Evolutionary conservation across 345 rosid genomes (phyloP).

Genomic region (Pistacia integerrima): DNA sequence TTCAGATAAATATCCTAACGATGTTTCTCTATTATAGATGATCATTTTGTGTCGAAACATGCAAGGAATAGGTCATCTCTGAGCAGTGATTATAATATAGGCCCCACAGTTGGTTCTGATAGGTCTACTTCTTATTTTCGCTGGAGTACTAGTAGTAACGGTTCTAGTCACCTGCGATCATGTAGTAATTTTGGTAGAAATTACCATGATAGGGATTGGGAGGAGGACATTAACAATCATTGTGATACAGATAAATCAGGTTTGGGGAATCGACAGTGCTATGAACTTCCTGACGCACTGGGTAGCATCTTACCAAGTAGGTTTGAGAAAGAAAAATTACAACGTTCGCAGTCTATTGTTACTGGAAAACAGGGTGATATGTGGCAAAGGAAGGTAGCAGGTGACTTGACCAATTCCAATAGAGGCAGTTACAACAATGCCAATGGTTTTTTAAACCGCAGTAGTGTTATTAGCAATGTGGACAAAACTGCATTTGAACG

Average conservation of each 20-base stretch:
- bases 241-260: conserved; percentile 47
- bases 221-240: conserved; percentile 27
- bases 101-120: conserved; percentile 34
- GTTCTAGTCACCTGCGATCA: conserved; percentile 38
- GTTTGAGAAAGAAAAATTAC: conserved; percentile 50
- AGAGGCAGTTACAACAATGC: conserved; percentile 31
- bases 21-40: conserved; percentile 31
- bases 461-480: conserved; percentile 25
- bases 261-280: conserved; percentile 45
- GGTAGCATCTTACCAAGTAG: conserved; percentile 35
- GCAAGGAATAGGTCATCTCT: conserved; percentile 34
- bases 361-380: conserved; percentile 45
- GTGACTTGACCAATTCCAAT: conserved; percentile 40
- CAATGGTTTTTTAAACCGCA: conserved; percentile 34
- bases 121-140: conserved; percentile 45
- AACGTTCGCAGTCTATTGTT: conserved; percentile 51
- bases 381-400: conserved; percentile 37
- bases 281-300: conserved; percentile 41
- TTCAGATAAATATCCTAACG: neutral
- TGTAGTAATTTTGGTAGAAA: conserved; percentile 41
- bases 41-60: conserved; percentile 32
- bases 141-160: conserved; percentile 43
- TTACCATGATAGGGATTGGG: conserved; percentile 39
- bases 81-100: conserved; percentile 33
- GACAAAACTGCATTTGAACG: conserved; percentile 49